Evolutionary conservation across 2,329 filamentous ascomycete species (phyloP), one percentile per base, ranked within the genome.

Genomic region (Boeremia exigua): DNA sequence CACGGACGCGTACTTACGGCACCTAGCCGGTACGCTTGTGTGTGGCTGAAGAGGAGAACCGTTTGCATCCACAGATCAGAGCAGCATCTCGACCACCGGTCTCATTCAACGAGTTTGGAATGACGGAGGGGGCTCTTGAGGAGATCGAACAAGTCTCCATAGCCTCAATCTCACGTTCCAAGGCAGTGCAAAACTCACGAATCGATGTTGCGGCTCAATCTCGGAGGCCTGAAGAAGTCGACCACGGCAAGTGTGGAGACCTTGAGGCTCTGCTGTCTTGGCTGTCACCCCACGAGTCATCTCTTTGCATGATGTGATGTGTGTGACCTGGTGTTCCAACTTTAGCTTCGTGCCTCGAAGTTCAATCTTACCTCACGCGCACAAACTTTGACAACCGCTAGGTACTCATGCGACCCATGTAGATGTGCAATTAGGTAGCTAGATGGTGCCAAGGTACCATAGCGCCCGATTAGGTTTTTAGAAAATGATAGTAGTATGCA

Each of bases 191-290:
- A 9, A 6, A 3, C 12, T 19, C 9, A 3, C 15, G 17, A 11
- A 23, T 5, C 9, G 11, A 6, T 14, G 36, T 27, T 25, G 19
- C 33, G 33, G 44, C 10, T 29, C 33, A 29, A 19, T 28, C 23
- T 46, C 30, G 32, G 43, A 36, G 14, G 19, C 19, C 10, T 19
- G 7, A 9, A 36, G 33, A 23, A 23, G 19, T 5, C 39, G n/a
- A 32, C n/a, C 14, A 11, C 17, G 9, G 2, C 19, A 19, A 14
- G 9, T 43, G 43, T 46, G 43, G 43, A 47, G 44, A 29, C 44
- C 19, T 19, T 47, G 44, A 47, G 44, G 27, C 48, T 32, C 39
- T 44, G 15, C 27, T 15, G 17, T 44, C 39, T 50, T 44, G 48
- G 48, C 32, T 19, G 19, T 14, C 19, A 37, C 14, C 38, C 36